Evolutionary conservation across 106 monocot genomes (phyloP).

Genomic region (Posidonia australis): DNA sequence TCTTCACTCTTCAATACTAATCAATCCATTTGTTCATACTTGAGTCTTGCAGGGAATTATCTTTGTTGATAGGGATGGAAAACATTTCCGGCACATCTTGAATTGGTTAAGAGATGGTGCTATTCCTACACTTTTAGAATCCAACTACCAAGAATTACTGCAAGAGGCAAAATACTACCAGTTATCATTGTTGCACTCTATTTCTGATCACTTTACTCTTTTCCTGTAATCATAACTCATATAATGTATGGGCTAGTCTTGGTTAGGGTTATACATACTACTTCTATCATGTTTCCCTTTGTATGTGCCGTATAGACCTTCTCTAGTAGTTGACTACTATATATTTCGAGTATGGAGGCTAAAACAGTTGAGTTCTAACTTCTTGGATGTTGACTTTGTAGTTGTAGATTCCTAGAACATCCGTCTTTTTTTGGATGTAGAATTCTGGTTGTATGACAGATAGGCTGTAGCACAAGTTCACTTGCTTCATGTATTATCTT

Average conservation of each 20-base stretch:
- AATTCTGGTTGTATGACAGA: too few relatives aligned
- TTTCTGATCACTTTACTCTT: too few relatives aligned
- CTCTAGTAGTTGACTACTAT: too few relatives aligned
- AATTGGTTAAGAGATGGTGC: slow-evolving; percentile 96
- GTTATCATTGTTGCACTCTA: slow-evolving; percentile 28
- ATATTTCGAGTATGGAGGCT: not conserved
- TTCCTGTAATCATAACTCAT: too few relatives aligned
- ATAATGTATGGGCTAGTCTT: too few relatives aligned
- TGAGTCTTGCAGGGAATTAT: slow-evolving; percentile 59
- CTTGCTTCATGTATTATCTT: not conserved
- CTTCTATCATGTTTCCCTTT: too few relatives aligned
- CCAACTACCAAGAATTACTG: slow-evolving; percentile 63
- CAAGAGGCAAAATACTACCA: slow-evolving; percentile 96
- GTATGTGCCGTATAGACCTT: too few relatives aligned
- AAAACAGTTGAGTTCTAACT: not conserved
- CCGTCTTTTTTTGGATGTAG: too few relatives aligned
- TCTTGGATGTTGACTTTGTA: too few relatives aligned
- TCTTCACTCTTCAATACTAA: not conserved
- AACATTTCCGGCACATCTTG: slow-evolving; percentile 75
- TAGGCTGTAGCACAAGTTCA: not conserved
- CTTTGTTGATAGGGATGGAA: slow-evolving; percentile 95
- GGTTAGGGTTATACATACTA: too few relatives aligned
- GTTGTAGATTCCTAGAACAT: too few relatives aligned
- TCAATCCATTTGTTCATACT: not conserved
- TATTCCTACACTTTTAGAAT: slow-evolving; percentile 38